Conservation (phyloP, 164 flowering plant genomes). For the Magnolia officinalis region DNA sequence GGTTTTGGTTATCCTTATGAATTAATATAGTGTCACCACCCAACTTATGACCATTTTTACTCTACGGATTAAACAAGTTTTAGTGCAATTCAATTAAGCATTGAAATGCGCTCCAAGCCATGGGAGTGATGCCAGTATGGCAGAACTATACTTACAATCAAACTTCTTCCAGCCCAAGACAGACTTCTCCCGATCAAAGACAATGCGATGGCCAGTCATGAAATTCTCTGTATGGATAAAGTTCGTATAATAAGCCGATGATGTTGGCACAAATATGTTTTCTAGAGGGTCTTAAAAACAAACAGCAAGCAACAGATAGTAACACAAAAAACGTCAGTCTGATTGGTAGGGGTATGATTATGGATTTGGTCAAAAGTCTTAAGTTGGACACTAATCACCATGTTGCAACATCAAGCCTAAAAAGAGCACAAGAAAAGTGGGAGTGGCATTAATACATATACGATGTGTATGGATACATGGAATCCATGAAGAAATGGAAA, state of each 20-base stretch:
- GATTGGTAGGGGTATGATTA: not conserved
- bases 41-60: not conserved
- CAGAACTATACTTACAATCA: constrained; percentile 51
- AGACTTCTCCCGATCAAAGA: constrained; percentile 70
- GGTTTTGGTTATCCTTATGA: not conserved
- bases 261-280: not conserved
- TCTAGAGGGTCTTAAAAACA: not conserved
- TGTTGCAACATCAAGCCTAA: not conserved
- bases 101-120: not conserved
- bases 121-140: not conserved
- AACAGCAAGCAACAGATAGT: not conserved
- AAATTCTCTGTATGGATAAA: constrained; percentile 63
- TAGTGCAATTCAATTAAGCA: not conserved
- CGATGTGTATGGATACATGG: too few relatives aligned
- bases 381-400: not conserved
- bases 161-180: constrained; percentile 78
- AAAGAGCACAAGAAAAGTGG: not conserved
- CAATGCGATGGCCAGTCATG: constrained; percentile 76
- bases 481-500: too few relatives aligned
- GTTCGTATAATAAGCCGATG: not conserved
- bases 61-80: not conserved
- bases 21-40: not conserved
- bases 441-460: not conserved
- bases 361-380: too few relatives aligned
- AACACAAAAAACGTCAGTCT: not conserved